Percentiles rank a stretch among this genome's conserved stretches.
Evolutionary conservation across 2,329 filamentous ascomycete species (phyloP).

Genomic region (Talaromyces sp.): DNA sequence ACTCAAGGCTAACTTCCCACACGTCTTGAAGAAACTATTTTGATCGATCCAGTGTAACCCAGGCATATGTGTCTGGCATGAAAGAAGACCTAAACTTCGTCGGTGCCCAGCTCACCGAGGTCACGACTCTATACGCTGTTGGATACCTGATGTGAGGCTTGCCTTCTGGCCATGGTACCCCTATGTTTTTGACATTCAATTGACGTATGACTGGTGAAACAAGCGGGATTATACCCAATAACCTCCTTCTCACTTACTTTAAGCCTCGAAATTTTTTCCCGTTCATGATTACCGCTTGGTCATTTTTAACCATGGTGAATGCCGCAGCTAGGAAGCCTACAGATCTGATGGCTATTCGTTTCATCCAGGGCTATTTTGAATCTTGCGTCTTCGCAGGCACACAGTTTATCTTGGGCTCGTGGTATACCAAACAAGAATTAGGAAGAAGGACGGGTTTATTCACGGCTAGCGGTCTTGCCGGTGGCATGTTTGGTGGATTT

Average conservation of each 20-base stretch:
- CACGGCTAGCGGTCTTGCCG: constrained; percentile 26
- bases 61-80: constrained; percentile 40
- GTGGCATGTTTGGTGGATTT: constrained; percentile 32
- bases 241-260: constrained; percentile 23
- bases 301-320: constrained; percentile 26
- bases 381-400: constrained; percentile 29
- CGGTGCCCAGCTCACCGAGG: constrained; percentile 23
- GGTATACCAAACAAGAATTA: constrained; percentile 39
- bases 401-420: constrained; percentile 37
- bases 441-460: constrained; percentile 33
- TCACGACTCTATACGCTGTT: constrained; percentile 21
- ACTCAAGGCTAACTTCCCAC: not conserved
- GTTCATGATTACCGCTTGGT: constrained; percentile 26
- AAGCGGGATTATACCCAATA: constrained; percentile 16
- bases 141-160: constrained; percentile 20
- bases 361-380: constrained; percentile 32
- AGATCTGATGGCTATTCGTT: constrained; percentile 31
- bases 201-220: not conserved
- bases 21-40: constrained; percentile 32
- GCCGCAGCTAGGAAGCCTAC: constrained; percentile 22
- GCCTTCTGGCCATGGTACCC: not conserved
- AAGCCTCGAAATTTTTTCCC: constrained; percentile 27
- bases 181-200: not conserved
- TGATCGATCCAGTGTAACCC: constrained; percentile 44
- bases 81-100: constrained; percentile 26